A percentile compares a stretch with the other conserved stretches of the same genome.
phyloP scores from a whole-genome alignment of 345 rosid genomes.

The Arabis hirsuta region DNA sequence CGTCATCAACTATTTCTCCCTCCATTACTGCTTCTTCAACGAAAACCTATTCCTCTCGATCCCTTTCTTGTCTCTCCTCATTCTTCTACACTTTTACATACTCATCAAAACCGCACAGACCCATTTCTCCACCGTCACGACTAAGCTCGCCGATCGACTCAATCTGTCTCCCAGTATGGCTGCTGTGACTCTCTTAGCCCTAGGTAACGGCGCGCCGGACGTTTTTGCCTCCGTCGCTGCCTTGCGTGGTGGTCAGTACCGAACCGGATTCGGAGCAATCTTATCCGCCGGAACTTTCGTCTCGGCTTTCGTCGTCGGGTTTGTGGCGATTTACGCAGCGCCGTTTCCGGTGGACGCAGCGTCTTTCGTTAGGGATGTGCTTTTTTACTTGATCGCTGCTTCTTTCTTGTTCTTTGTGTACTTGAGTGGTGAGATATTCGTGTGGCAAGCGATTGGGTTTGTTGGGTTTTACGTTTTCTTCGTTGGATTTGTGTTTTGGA shows the following conservation, averaged over 20 bases:
- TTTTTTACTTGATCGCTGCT: slow-evolving; percentile 74
- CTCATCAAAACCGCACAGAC: slow-evolving; percentile 94
- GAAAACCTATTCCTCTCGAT: slow-evolving; percentile 56
- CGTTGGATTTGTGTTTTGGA: slow-evolving; percentile 92
- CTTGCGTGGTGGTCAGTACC: slow-evolving; percentile 74
- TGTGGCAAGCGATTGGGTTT: slow-evolving; percentile 93
- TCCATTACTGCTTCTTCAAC: slow-evolving; percentile 68
- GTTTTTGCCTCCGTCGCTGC: slow-evolving; percentile 90
- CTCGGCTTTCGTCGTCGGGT: slow-evolving; percentile 91
- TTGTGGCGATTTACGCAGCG: slow-evolving; percentile 88
- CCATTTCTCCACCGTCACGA: slow-evolving; percentile 90
- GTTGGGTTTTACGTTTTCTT: slow-evolving; percentile 85
- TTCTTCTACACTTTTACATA: slow-evolving; percentile 75
- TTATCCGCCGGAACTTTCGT: slow-evolving; percentile 92
- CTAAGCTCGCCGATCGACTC: slow-evolving; percentile 73
- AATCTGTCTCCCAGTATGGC: slow-evolving; percentile 89
- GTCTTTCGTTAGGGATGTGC: slow-evolving; percentile 78
- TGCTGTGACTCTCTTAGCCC: slow-evolving; percentile 86
- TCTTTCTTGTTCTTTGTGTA: slow-evolving; percentile 81
- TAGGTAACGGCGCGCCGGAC: slow-evolving; percentile 96
- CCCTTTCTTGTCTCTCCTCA: slow-evolving; percentile 58
- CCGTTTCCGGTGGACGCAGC: slow-evolving; percentile 79
- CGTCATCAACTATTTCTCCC: slow-evolving; percentile 63
- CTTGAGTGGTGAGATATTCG: slow-evolving; percentile 91
- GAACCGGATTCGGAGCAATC: slow-evolving; percentile 93